These are phyloP conservation scores for Hyaloscypha finlandica DNA, from an alignment of 495 filamentous ascomycete genomes.

Conservation along the genomic window DNA sequence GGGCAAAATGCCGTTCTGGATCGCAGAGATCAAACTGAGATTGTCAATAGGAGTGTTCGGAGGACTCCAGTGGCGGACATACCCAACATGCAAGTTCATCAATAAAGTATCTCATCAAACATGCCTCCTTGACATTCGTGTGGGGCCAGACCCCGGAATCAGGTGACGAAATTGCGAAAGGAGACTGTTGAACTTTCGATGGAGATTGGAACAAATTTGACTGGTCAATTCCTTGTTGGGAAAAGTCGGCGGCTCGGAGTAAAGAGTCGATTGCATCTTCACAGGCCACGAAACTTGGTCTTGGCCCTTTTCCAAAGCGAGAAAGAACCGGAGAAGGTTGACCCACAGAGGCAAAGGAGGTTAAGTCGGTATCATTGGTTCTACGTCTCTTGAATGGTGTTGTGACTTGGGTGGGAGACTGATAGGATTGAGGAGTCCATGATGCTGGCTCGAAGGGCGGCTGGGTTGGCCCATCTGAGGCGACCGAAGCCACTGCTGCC, in stretches of 20 bases:
- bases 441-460: neutral
- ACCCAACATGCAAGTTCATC: slow-evolving; percentile 33
- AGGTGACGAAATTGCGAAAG: neutral
- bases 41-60: neutral
- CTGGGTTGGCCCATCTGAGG: neutral
- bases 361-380: slow-evolving; percentile 5
- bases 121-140: slow-evolving; percentile 29
- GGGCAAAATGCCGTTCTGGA: slow-evolving; percentile 33
- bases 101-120: slow-evolving; percentile 36
- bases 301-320: neutral
- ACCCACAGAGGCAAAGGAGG: slow-evolving; percentile 9
- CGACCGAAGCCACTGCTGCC: slow-evolving; percentile 1
- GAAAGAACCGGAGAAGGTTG: slow-evolving; percentile 2
- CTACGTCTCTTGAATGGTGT: slow-evolving; percentile 3
- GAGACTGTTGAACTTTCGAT: neutral
- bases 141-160: slow-evolving; percentile 1
- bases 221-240: neutral
- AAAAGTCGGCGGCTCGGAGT: slow-evolving; percentile 17
- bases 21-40: slow-evolving; percentile 28
- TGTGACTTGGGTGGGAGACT: neutral
- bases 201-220: neutral
- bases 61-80: neutral
- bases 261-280: slow-evolving; percentile 15
- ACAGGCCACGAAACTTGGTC: neutral
- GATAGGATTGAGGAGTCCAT: slow-evolving; percentile 2